Percentiles rank a stretch among this genome's conserved stretches.
Evolutionary conservation across 2,329 filamentous ascomycete genomes (phyloP).

Genomic region (Xenosphaeropsis pyriputrescens): DNA sequence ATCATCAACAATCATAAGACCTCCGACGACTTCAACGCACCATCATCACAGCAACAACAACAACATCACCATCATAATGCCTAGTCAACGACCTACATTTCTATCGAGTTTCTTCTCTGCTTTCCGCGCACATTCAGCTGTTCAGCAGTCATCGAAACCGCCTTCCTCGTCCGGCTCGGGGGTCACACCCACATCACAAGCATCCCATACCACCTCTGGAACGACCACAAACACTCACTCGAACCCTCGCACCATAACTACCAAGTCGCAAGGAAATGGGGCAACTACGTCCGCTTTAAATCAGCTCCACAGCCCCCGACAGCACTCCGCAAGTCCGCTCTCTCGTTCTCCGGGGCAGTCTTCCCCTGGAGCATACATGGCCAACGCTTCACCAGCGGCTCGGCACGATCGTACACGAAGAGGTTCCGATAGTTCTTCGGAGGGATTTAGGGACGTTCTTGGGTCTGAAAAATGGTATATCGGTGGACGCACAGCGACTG

Average conservation of each 20-base stretch:
- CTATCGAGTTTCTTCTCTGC: conserved; percentile 18
- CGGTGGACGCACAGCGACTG: conserved; percentile 57
- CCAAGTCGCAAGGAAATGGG: conserved; percentile 9
- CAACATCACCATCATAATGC: conserved; percentile 5
- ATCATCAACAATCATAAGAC: too few relatives aligned
- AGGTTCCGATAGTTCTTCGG: conserved; percentile 61
- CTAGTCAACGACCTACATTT: conserved; percentile 17
- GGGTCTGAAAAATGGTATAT: conserved; percentile 73
- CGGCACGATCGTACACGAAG: conserved; percentile 17
- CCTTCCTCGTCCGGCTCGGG: conserved; percentile 4
- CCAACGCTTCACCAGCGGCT: conserved; percentile 1
- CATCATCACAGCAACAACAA: too few relatives aligned
- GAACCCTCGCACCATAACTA: conserved; percentile 15
- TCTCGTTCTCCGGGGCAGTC: conserved; percentile 8
- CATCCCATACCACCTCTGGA: conserved; percentile 3
- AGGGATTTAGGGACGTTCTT: conserved; percentile 60
- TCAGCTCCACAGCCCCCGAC: conserved; percentile 14
- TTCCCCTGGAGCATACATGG: conserved; percentile 1
- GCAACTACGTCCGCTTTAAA: conserved; percentile 14
- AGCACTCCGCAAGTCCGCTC: conserved; percentile 12
- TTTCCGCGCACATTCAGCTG: conserved; percentile 16
- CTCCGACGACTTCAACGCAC: too few relatives aligned
- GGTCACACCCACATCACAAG: conserved; percentile 3
- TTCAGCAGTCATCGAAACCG: conserved; percentile 11
- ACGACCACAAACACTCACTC: conserved; percentile 7